These are phyloP conservation scores for Talaromyces adpressus DNA, from an alignment of 495 filamentous ascomycete species.

Conservation along the genomic window DNA sequence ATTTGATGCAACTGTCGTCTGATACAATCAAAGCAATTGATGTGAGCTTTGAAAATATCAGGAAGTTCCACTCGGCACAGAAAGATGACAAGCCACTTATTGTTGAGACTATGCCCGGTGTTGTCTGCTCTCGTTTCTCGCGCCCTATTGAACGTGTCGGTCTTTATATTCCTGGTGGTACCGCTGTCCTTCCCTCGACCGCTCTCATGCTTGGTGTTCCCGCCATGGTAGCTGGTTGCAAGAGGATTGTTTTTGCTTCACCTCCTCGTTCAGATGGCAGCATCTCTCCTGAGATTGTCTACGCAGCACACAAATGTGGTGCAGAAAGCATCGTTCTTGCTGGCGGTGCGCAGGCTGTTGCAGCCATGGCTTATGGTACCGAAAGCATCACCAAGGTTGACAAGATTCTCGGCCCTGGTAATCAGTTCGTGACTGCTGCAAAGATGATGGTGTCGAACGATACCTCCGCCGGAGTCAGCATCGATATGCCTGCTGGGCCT, in stretches of 20 bases:
- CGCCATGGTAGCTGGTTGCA: constrained; percentile 95
- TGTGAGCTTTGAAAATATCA: constrained; percentile 85
- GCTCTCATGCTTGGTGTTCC: constrained; percentile 97
- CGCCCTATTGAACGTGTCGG: constrained; percentile 90
- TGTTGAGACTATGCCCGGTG: constrained; percentile 96
- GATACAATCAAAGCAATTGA: constrained; percentile 91
- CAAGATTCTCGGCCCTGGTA: constrained; percentile 96
- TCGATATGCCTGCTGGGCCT: constrained; percentile 97
- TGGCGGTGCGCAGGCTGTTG: constrained; percentile 92
- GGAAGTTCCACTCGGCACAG: constrained; percentile 87
- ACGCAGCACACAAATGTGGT: constrained; percentile 94
- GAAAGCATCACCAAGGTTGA: constrained; percentile 85
- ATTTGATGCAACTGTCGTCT: constrained; percentile 73
- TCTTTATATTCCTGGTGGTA: constrained; percentile 91
- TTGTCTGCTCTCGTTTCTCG: constrained; percentile 88
- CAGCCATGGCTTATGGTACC: constrained; percentile 64
- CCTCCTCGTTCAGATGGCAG: constrained; percentile 85
- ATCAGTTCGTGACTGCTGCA: constrained; percentile 96
- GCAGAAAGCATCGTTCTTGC: constrained; percentile 93
- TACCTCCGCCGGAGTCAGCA: constrained; percentile 86
- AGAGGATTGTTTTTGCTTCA: constrained; percentile 87
- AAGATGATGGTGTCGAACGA: constrained; percentile 98
- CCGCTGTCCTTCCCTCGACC: constrained; percentile 89
- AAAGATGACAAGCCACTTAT: constrained; percentile 67
- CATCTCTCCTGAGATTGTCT: constrained; percentile 94